Conservation (phyloP, 2,329 filamentous ascomycete species). For the Elsinoe necatrix region DNA sequence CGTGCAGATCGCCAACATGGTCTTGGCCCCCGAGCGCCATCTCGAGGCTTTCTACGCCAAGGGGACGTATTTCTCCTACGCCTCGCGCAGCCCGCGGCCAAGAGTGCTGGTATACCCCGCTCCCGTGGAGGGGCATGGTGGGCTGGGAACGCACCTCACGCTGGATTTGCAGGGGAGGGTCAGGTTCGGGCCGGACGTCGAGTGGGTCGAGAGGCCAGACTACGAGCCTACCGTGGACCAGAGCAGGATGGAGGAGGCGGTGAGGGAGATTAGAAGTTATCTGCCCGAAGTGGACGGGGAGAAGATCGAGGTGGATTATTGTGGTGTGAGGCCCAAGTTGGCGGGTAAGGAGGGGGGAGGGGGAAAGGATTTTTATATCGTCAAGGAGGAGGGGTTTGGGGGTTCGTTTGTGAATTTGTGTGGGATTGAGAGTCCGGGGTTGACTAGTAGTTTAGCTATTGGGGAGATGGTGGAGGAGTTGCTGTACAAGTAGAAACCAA, state of each 20-base stretch:
- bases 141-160: constrained; percentile 87
- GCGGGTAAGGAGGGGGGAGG: constrained; percentile 52
- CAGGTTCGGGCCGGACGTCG: constrained; percentile 88
- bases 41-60: constrained; percentile 73
- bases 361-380: constrained; percentile 79
- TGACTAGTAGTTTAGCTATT: constrained; percentile 82
- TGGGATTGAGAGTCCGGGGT: constrained; percentile 85
- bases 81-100: constrained; percentile 54
- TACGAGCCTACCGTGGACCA: constrained; percentile 53
- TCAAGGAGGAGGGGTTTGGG: constrained; percentile 63
- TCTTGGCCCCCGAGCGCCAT: constrained; percentile 52
- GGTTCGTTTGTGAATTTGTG: constrained; percentile 77
- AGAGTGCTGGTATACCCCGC: constrained; percentile 78
- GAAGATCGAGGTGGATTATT: constrained; percentile 71
- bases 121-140: constrained; percentile 69
- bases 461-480: constrained; percentile 62
- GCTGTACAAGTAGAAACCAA: constrained; percentile 39
- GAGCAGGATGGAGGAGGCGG: constrained; percentile 54
- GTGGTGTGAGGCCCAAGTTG: constrained; percentile 84
- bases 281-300: constrained; percentile 62
- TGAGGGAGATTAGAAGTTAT: constrained; percentile 69
- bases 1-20: constrained; percentile 70
- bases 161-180: constrained; percentile 77
- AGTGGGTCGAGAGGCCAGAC: constrained; percentile 76
- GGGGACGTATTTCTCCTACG: constrained; percentile 89